A percentile compares a stretch with the other conserved stretches of the same genome.
phyloP scores from a whole-genome alignment of 768 basidiomycete genomes.

The Tephrocybe sp. region DNA sequence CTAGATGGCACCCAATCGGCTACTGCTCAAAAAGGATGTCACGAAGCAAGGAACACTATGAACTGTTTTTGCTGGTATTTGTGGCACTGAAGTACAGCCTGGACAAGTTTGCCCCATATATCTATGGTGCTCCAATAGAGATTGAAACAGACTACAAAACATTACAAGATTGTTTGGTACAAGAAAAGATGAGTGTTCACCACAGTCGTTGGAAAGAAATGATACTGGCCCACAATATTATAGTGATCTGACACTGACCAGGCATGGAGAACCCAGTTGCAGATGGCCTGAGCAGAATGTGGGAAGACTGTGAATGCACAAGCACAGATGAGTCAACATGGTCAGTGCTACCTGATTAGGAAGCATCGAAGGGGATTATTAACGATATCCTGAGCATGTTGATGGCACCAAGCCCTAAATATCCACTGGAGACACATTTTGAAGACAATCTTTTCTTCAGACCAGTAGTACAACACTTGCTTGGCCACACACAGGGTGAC shows the following conservation, averaged over 20 bases:
- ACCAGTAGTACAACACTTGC: background rate
- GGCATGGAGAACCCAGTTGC: conserved; percentile 24
- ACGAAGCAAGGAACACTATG: conserved; percentile 23
- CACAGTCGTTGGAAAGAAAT: conserved; percentile 33
- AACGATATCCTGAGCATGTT: background rate
- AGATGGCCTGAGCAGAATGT: conserved; percentile 27
- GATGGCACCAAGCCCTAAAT: background rate
- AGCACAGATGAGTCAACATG: background rate
- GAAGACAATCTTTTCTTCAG: background rate
- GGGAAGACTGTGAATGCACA: conserved; percentile 9
- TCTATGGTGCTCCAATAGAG: conserved; percentile 27
- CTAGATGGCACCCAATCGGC: conserved; percentile 22
- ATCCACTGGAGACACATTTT: background rate
- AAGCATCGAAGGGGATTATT: background rate
- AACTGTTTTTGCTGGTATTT: conserved; percentile 33
- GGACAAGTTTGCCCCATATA: conserved; percentile 26
- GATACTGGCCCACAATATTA: conserved; percentile 24
- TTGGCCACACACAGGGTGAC: background rate
- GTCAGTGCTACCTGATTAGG: background rate
- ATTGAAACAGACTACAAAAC: conserved; percentile 34
- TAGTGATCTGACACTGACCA: conserved; percentile 20
- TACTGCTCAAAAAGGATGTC: conserved; percentile 33
- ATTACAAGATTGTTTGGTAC: conserved; percentile 18
- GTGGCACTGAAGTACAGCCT: conserved; percentile 30
- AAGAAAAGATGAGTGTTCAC: conserved; percentile 22